phyloP scores from a whole-genome alignment of 352 stramenopile species.

The Globisporangium camurandrum region DNA sequence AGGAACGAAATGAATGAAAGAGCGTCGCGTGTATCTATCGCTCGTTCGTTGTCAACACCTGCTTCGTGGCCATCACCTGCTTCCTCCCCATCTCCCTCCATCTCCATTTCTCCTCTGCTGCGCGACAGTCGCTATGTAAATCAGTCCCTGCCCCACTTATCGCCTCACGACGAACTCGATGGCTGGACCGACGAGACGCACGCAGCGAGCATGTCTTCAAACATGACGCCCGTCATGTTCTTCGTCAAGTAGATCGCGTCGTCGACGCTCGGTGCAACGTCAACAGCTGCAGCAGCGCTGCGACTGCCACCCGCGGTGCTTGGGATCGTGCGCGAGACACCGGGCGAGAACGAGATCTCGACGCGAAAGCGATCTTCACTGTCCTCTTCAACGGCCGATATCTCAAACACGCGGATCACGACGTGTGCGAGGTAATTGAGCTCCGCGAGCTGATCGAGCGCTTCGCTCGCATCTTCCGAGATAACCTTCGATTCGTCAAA shows the following conservation, averaged over 20 bases:
- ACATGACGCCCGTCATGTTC: conserved; percentile 84
- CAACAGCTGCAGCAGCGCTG: background rate
- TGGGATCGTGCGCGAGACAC: conserved; percentile 39
- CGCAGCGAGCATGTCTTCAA: conserved; percentile 82
- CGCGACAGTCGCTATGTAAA: too few relatives aligned
- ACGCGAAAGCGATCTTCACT: conserved; percentile 80
- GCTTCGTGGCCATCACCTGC: too few relatives aligned
- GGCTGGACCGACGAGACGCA: conserved; percentile 75
- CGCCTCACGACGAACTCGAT: too few relatives aligned
- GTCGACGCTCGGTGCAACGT: conserved; percentile 22
- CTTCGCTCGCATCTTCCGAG: conserved; percentile 53
- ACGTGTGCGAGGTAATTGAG: conserved; percentile 99
- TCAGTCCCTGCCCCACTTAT: background rate
- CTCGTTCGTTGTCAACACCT: too few relatives aligned
- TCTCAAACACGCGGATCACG: conserved; percentile 98
- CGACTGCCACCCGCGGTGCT: background rate
- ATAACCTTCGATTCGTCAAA: conserved; percentile 80
- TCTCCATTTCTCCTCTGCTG: too few relatives aligned
- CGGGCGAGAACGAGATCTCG: conserved; percentile 80
- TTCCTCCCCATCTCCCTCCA: too few relatives aligned
- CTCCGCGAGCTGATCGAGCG: conserved; percentile 87
- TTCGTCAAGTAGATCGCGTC: conserved; percentile 80
- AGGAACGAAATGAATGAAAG: too few relatives aligned
- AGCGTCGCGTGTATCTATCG: too few relatives aligned
- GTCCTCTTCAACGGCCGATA: conserved; percentile 77